Base-by-base conservation (phyloP, 2,329 filamentous ascomycete species). In the Pseudogymnoascus sp. region DNA sequence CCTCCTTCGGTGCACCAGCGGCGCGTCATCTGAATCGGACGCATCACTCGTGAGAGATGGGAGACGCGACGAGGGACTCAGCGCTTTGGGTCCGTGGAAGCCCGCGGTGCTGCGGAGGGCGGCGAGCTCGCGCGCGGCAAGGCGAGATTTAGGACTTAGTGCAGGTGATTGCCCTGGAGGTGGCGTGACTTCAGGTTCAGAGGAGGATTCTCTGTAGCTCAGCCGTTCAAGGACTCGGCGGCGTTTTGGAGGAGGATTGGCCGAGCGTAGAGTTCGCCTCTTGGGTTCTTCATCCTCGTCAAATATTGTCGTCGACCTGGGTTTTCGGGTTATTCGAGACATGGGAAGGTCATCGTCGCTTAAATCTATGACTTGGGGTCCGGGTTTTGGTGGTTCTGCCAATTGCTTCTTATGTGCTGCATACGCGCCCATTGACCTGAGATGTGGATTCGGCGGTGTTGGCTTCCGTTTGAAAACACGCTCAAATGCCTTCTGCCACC, bases 401-500 rank as follows among this genome's bases (percentile, higher is more conserved):
- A 60, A 18, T 6, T 25, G 33, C 25, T 49, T 41, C n/a, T 18
- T 43, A 40, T 38, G 31, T n/a, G 38, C 62, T 31, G 43, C 58
- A 11, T 59, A 62, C 12, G 31, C 45, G 21, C 40, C 60, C 21
- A 63, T 38, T 23, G 55, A 61, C 41, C 58, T 21, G 16, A 61
- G 28, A 28, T 63, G 61, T 3, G 11, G 31, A 52, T 61, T 62
- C 3, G 71, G 72, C 35, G 79, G 72, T 18, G 75, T 66, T 14
- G 73, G 74, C 1, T 73, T 75, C 14, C 84, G 79, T 59, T 86
- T 80, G 69, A 91, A 93, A 2, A 91, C 81, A 11, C 78, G 80
- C 62, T 86, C 82, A 60, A 97, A 78, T 65, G 81, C 86, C n/a
- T 83, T 79, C 59, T 86, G 86, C 90, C 92, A 96, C 66, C 85